Base-by-base conservation (phyloP, 768 basidiomycete genomes). In the Tubosaeta sp. region DNA sequence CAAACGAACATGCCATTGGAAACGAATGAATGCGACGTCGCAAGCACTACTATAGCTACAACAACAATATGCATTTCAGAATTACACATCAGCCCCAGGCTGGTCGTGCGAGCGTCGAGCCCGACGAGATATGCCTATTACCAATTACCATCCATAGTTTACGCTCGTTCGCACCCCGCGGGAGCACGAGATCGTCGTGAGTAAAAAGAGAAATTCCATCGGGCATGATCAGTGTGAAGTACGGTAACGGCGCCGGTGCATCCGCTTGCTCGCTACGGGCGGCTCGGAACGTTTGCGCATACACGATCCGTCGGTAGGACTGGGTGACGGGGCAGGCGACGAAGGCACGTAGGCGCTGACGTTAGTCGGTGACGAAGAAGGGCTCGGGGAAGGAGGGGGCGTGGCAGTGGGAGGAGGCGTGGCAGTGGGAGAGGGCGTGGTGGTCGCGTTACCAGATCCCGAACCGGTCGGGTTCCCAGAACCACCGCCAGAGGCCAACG, bases 401-500 rank as follows among this genome's bases (percentile, higher is more conserved):
- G 39, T 11, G 19, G 39, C 5, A 11, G 39, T 14, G 19, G 22
- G 22, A 1, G 39, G 22, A 34, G 33, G 33, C 9, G 39, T 22
- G 22, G 22, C 22, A 22, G 22, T 22, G 22, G 22, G 22, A 22
- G 22, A 22, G 4, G 39, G 13, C 39, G 39, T 39, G 19, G 38
- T 39, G 11, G 38, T 39, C 10, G 38, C 12, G 6, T 41, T 41
- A 25, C 39, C 39, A 22, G 39, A 25, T 19, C 11, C 22, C 6
- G 39, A 41, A 25, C 12, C 3, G 5, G 39, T 22, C 22, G 48
- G 41, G n/a, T 13, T 25, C 22, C 39, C 39, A 38, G 37, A 19
- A 11, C 31, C 31, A 27, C 37, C 47, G 4, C 55, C 50, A 19
- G 12, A 25, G 29, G 74, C 71, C 43, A 81, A 75, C 31, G 70